Conservation (phyloP, 306 rosid species). For the Medicago truncatula region DNA sequence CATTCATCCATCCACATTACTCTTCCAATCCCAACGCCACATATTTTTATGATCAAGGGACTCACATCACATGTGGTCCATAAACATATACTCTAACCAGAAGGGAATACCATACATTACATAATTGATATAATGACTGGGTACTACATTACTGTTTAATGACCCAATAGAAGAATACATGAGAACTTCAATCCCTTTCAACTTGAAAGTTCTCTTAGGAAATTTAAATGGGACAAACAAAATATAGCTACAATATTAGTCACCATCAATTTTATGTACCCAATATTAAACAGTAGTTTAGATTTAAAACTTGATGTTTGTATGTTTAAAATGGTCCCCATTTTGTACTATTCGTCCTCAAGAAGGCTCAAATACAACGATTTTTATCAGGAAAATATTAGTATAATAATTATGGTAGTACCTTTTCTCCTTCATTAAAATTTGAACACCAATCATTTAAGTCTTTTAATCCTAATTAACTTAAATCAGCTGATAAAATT, state of each 20-base stretch:
- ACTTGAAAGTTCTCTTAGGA: constrained; percentile 32
- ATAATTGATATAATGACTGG: neutral
- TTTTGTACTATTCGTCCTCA: constrained; percentile 1
- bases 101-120: constrained; percentile 46
- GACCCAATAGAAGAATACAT: constrained; percentile 36
- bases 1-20: constrained; percentile 35
- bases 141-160: constrained; percentile 33
- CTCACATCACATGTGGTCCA: constrained; percentile 42
- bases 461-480: too few relatives aligned
- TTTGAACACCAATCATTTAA: too few relatives aligned
- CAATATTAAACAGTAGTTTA: constrained; percentile 13
- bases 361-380: constrained; percentile 1
- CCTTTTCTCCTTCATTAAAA: too few relatives aligned
- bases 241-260: constrained; percentile 36
- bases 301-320: neutral
- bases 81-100: constrained; percentile 35
- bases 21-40: constrained; percentile 43
- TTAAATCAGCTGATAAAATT: too few relatives aligned
- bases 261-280: constrained; percentile 38
- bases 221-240: constrained; percentile 45
- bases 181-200: constrained; percentile 38
- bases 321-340: constrained; percentile 21
- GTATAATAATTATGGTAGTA: too few relatives aligned
- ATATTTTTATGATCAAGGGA: constrained; percentile 41
- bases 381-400: too few relatives aligned